Evolutionary conservation across 768 basidiomycete genomes (phyloP).

Genomic region (Hebeloma cylindrosporum): DNA sequence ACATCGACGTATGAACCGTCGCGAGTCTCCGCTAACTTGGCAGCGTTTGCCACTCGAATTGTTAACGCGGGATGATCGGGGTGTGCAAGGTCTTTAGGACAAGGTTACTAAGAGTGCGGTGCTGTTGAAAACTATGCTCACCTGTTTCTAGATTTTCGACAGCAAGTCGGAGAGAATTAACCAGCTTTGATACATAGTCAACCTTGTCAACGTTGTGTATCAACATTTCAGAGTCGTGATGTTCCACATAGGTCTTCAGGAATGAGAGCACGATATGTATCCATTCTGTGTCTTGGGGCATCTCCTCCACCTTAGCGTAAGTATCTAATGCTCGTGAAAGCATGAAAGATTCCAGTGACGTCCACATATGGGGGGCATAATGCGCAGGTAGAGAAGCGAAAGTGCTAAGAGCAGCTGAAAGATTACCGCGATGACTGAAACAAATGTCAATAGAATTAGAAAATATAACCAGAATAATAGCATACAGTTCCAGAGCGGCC

Average conservation of each 20-base stretch:
- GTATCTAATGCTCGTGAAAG: constrained; percentile 72
- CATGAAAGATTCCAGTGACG: constrained; percentile 77
- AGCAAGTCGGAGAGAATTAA: constrained; percentile 47
- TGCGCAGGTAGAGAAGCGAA: constrained; percentile 84
- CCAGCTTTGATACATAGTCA: constrained; percentile 51
- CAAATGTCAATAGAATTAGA: neutral
- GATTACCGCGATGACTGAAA: constrained; percentile 64
- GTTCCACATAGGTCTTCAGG: constrained; percentile 65
- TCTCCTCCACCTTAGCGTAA: constrained; percentile 55
- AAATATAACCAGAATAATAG: constrained; percentile 9
- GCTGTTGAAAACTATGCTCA: constrained; percentile 26
- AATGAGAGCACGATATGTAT: constrained; percentile 75
- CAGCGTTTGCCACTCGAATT: constrained; percentile 46
- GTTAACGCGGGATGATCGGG: constrained; percentile 70
- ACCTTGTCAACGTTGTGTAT: constrained; percentile 50
- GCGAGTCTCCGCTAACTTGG: constrained; percentile 52
- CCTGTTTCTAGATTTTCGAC: constrained; percentile 56
- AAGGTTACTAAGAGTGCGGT: constrained; percentile 9
- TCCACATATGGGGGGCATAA: constrained; percentile 82
- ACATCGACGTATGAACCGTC: constrained; percentile 69
- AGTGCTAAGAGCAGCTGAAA: constrained; percentile 61
- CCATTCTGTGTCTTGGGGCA: constrained; percentile 74
- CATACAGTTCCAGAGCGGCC: constrained; percentile 88
- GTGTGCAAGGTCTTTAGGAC: constrained; percentile 68
- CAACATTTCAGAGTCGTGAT: constrained; percentile 51